Conservation (phyloP, 169 alveolate genomes). For the Plasmodium adleri region DNA sequence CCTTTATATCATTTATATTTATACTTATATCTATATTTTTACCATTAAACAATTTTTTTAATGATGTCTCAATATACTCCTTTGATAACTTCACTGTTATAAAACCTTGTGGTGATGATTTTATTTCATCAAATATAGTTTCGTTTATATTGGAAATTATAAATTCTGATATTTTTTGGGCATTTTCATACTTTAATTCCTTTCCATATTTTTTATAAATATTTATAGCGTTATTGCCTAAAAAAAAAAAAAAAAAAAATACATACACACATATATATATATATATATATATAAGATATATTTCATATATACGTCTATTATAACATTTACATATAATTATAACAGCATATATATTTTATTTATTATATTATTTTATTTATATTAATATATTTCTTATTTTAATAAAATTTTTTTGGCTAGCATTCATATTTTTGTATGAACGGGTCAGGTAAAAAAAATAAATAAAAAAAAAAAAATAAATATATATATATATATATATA, state of each 20-base stretch:
- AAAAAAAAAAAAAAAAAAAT: neutral
- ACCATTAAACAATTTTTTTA: slow-evolving; percentile 76
- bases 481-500: slow-evolving; percentile 13
- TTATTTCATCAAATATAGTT: slow-evolving; percentile 80
- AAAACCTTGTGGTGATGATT: slow-evolving; percentile 89
- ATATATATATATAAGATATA: neutral
- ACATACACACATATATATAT: neutral
- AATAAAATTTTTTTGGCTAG: no score
- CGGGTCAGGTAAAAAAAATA: neutral
- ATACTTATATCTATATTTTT: slow-evolving; percentile 74
- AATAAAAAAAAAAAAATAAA: neutral
- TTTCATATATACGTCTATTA: neutral
- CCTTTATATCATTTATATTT: slow-evolving; percentile 27
- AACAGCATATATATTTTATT: neutral
- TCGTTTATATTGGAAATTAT: slow-evolving; percentile 81
- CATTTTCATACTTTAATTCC: slow-evolving; percentile 80
- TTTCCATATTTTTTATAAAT: slow-evolving; percentile 83
- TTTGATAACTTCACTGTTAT: slow-evolving; percentile 79
- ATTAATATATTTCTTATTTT: no score
- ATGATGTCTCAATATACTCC: slow-evolving; percentile 55
- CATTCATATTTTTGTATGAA: no score
- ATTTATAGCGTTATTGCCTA: slow-evolving; percentile 86
- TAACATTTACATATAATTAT: neutral
- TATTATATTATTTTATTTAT: no score
- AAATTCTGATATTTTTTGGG: slow-evolving; percentile 84